Evolutionary conservation across 345 rosid species (phyloP).

Genomic region (Dipteronia dyeriana): DNA sequence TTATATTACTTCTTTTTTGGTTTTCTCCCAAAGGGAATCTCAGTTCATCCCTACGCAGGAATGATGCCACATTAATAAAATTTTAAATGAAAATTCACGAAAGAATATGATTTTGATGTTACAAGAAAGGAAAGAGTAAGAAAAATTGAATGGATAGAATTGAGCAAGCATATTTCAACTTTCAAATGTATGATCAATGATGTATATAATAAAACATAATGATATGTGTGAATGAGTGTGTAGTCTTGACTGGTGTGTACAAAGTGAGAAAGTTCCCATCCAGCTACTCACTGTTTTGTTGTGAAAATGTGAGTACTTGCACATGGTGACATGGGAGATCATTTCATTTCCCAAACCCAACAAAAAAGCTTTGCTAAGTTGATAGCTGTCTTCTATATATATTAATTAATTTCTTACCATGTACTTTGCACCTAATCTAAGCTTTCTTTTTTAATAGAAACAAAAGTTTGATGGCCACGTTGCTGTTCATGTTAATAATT

Average conservation of each 20-base stretch:
- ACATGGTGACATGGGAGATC: neutral
- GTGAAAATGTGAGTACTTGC: neutral
- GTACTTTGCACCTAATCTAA: constrained; percentile 12
- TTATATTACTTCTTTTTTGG: no score
- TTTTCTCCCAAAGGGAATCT: neutral
- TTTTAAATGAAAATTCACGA: no score
- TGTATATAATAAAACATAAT: neutral
- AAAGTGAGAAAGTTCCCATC: constrained; percentile 20
- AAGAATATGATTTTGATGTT: neutral
- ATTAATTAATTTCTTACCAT: neutral
- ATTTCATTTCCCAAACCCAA: neutral
- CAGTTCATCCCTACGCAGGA: neutral
- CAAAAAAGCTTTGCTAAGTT: constrained; percentile 12
- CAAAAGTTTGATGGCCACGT: neutral
- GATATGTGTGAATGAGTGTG: constrained; percentile 10
- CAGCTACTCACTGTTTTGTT: neutral
- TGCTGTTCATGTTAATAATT: neutral
- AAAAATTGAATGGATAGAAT: neutral
- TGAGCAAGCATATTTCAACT: neutral
- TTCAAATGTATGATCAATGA: neutral
- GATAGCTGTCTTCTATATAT: neutral
- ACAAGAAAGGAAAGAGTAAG: neutral
- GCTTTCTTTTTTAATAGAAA: neutral
- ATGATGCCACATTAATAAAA: neutral
- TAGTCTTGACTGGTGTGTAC: constrained; percentile 12